Conservation (phyloP, 495 filamentous ascomycete genomes). For the Pseudoneurospora amorphoporcata region DNA sequence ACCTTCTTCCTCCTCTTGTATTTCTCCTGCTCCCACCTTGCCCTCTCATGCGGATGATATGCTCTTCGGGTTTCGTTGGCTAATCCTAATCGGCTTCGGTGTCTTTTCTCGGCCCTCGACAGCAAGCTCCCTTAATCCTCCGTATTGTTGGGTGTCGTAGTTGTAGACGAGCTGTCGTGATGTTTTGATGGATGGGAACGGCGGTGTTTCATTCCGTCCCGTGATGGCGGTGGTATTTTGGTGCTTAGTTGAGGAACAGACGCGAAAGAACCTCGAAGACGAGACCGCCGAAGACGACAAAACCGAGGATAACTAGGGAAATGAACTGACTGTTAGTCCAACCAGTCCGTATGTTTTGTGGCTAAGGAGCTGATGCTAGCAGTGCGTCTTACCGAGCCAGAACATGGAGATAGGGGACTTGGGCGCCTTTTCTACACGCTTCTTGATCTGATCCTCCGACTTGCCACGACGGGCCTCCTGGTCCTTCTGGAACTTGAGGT, state of each 20-base stretch:
- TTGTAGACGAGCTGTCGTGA: background rate
- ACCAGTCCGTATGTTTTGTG: background rate
- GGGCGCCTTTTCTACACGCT: conserved; percentile 46
- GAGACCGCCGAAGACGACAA: conserved; percentile 76
- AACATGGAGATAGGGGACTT: conserved; percentile 72
- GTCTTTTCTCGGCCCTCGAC: background rate
- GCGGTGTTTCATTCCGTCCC: background rate
- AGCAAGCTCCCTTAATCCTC: background rate
- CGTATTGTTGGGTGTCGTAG: background rate
- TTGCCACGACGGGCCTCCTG: conserved; percentile 79
- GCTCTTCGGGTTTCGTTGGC: background rate
- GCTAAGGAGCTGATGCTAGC: conserved; percentile 2
- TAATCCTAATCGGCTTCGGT: background rate
- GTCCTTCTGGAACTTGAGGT: conserved; percentile 70
- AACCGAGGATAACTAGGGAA: conserved; percentile 56
- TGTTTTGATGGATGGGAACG: background rate
- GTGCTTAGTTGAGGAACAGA: conserved; percentile 51
- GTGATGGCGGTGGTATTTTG: background rate
- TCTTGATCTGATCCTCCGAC: conserved; percentile 57
- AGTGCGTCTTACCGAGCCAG: conserved; percentile 64
- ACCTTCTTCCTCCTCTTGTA: background rate
- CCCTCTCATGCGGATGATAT: background rate
- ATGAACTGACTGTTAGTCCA: background rate
- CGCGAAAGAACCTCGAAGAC: conserved; percentile 70
- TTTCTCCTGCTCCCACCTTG: background rate